A percentile compares a stretch with the other conserved stretches of the same genome.
Conservation (phyloP, 768 basidiomycete species). For the Mycena galericulata region DNA sequence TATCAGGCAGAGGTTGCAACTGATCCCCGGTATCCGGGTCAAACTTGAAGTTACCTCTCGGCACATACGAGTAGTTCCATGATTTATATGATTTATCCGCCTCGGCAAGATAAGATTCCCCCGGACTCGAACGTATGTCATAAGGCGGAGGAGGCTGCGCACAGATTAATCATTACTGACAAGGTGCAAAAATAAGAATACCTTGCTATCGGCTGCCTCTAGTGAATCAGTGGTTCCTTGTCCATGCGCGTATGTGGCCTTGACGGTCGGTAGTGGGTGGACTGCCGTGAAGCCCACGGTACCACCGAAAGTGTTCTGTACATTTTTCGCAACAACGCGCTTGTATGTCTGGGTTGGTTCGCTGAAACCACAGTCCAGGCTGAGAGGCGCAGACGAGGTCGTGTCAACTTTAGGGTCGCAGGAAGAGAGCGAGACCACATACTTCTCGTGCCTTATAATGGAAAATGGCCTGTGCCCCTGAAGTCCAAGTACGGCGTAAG, state of each 20-base stretch:
- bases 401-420: not conserved
- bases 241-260: not conserved
- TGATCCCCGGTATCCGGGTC: too few species aligned
- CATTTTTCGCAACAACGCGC: not conserved
- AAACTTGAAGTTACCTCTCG: not conserved
- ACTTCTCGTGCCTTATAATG: not conserved
- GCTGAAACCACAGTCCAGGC: not conserved
- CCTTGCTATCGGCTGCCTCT: not conserved
- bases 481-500: not conserved
- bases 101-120: not conserved
- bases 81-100: not conserved
- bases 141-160: not conserved
- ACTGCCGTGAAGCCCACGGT: not conserved
- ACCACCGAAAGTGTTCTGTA: not conserved
- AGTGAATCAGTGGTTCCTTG: not conserved
- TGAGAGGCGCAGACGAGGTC: too few species aligned
- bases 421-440: not conserved
- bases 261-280: not conserved
- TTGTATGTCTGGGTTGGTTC: not conserved
- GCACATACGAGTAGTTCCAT: not conserved
- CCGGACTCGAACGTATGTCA: not conserved
- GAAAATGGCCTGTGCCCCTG: not conserved
- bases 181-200: not conserved
- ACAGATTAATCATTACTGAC: too few species aligned
- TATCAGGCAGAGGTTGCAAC: not conserved